Evolutionary conservation across 192 early-diverging fungal species (phyloP), one percentile per base, ranked within the genome.

Genomic region (Podila minutissima): DNA sequence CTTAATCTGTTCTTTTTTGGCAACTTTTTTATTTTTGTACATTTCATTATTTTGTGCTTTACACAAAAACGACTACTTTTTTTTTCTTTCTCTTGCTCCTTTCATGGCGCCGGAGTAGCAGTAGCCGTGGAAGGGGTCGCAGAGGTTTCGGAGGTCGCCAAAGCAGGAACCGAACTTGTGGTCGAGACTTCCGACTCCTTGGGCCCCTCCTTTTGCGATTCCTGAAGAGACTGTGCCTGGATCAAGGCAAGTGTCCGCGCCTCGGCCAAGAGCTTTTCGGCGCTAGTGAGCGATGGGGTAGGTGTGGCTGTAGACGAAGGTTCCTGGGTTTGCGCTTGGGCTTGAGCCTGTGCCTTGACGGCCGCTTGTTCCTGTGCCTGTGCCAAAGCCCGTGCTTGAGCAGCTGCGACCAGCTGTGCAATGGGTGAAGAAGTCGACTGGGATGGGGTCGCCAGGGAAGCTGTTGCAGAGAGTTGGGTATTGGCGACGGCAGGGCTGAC

Each of bases 391-490:
- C 71, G 64, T 15, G 77, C 71, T 35, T 81, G 70, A 38, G 75
- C 77, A n/a, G 77, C 77, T 57, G 77, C 77, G 3, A 73, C 71
- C 5, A 81, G 57, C 62, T 72, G 71, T 24, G 77, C 77, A 46
- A 73, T 81, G 22, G 77, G 70, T 2, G 71, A 73, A n/a, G 71
- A 63, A 12, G 46, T 38, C 31, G 66, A 58, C 29, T 32, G 28
- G 6, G 59, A 19, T 19, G 26, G 7, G 0, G 59, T 26, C 19
- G 59, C 28, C 59, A 61, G 31, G n/a, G 68, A 61, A 51, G 59
- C 58, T 26, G 59, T 24, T 46, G 66, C 65, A 20, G 46, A 48
- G n/a, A 13, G 31, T 49, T 9, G 69, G 46, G 60, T 28, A n/a
- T 58, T 26, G 24, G 60, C n/a, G 50, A 46, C 59, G 19, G 58